phyloP scores from a whole-genome alignment of 495 filamentous ascomycete genomes.

The Aspergillus steynii region DNA sequence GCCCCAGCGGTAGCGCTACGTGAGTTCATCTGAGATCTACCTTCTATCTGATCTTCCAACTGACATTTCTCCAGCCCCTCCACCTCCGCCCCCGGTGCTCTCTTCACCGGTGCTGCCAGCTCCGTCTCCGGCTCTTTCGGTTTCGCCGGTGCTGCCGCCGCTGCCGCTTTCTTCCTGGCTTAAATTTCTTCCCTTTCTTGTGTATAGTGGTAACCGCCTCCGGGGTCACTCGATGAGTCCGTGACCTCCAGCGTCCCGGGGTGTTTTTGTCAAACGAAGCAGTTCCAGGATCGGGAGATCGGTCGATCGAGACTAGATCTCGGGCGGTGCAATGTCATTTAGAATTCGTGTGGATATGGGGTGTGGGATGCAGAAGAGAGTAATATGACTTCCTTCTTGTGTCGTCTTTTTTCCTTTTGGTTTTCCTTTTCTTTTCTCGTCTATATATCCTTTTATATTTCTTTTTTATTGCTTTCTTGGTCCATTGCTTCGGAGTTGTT shows the following conservation, averaged over 20 bases:
- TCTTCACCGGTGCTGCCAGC: conserved; percentile 51
- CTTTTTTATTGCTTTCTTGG: conserved; percentile 34
- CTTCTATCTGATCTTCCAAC: conserved; percentile 3
- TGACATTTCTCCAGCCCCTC: conserved; percentile 27
- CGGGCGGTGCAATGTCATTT: conserved; percentile 18
- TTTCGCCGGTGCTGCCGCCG: conserved; percentile 50
- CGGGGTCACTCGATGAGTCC: conserved; percentile 19
- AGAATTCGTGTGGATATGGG: conserved; percentile 9
- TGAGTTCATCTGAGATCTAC: conserved; percentile 19
- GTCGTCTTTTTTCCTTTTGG: conserved; percentile 22
- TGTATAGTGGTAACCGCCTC: conserved; percentile 26
- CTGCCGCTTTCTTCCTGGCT: conserved; percentile 54
- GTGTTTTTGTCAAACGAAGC: no score
- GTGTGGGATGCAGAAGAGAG: conserved; percentile 21
- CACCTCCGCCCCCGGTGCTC: conserved; percentile 35
- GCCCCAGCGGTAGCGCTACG: conserved; percentile 28
- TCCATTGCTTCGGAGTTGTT: conserved; percentile 42
- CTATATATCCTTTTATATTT: conserved; percentile 31
- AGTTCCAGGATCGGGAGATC: no score
- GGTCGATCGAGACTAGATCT: conserved; percentile 5
- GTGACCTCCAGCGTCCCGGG: neutral
- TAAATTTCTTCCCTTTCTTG: conserved; percentile 40
- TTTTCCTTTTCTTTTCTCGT: conserved; percentile 31
- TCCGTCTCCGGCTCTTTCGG: conserved; percentile 48
- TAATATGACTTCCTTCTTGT: conserved; percentile 36